A percentile compares a stretch with the other conserved stretches of the same genome.
These are phyloP conservation scores for Panellus pusillus DNA, from an alignment of 768 basidiomycete genomes.

Conservation along the genomic window DNA sequence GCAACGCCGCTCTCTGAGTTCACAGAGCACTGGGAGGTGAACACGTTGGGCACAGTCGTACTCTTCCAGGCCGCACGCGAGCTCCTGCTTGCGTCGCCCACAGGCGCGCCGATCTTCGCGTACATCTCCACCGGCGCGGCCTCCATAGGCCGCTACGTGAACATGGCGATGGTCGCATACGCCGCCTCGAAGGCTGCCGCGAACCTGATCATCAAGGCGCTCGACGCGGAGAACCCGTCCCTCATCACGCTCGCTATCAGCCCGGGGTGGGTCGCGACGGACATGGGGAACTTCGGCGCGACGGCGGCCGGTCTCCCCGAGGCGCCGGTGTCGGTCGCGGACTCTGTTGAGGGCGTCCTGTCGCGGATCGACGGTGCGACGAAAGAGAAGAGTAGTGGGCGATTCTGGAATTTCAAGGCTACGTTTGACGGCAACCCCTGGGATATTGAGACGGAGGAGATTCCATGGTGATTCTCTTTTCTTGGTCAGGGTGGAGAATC, in stretches of 20 bases:
- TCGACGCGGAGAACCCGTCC: not conserved
- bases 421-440: no score
- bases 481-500: no score
- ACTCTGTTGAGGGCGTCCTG: no score
- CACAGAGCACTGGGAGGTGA: no score
- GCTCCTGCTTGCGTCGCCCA: conserved; percentile 2
- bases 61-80: conserved; percentile 4
- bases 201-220: no score
- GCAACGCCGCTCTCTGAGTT: not conserved
- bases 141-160: not conserved
- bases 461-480: not conserved
- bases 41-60: conserved; percentile 4
- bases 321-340: no score
- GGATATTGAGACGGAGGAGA: no score
- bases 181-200: conserved; percentile 6
- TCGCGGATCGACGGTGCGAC: no score
- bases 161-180: not conserved
- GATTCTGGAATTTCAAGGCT: no score
- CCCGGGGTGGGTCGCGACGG: not conserved
- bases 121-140: not conserved
- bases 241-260: not conserved
- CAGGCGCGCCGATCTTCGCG: not conserved
- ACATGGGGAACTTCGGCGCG: no score
- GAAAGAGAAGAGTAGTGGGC: no score
- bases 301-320: no score